Evolutionary conservation across 2,329 filamentous ascomycete genomes (phyloP).

Genomic region (Fusarium phyllophilum): DNA sequence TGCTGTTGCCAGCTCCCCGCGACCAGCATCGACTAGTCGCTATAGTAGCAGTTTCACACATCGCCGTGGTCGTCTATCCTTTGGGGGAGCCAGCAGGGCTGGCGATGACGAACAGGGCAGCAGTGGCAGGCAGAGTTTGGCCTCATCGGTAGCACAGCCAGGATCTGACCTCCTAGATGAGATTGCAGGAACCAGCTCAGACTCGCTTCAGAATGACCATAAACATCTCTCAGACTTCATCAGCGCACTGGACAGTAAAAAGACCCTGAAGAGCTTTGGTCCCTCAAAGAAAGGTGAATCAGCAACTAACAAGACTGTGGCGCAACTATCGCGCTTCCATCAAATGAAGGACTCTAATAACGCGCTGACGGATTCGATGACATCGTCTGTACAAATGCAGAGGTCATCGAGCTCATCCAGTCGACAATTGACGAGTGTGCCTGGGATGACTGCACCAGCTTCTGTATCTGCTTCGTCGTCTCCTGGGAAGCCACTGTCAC

Average conservation of each 20-base stretch:
- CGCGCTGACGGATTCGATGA: constrained; percentile 90
- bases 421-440: constrained; percentile 67
- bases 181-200: constrained; percentile 71
- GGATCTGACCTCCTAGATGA: constrained; percentile 84
- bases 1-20: constrained; percentile 79
- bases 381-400: constrained; percentile 86
- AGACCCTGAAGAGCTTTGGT: constrained; percentile 85
- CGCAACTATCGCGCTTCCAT: constrained; percentile 86
- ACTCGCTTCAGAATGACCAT: constrained; percentile 79
- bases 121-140: constrained; percentile 81
- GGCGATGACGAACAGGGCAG: constrained; percentile 78
- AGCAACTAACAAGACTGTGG: constrained; percentile 78
- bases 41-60: constrained; percentile 97
- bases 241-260: constrained; percentile 86
- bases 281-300: constrained; percentile 73
- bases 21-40: constrained; percentile 78
- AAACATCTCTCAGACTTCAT: constrained; percentile 95
- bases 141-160: constrained; percentile 75
- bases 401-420: constrained; percentile 81
- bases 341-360: constrained; percentile 90
- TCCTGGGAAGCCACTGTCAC: constrained; percentile 88
- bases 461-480: constrained; percentile 88
- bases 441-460: constrained; percentile 75
- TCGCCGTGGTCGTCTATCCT: constrained; percentile 80
- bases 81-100: constrained; percentile 74